Evolutionary conservation across 495 filamentous ascomycete species (phyloP).

Genomic region (Neurospora sp.): DNA sequence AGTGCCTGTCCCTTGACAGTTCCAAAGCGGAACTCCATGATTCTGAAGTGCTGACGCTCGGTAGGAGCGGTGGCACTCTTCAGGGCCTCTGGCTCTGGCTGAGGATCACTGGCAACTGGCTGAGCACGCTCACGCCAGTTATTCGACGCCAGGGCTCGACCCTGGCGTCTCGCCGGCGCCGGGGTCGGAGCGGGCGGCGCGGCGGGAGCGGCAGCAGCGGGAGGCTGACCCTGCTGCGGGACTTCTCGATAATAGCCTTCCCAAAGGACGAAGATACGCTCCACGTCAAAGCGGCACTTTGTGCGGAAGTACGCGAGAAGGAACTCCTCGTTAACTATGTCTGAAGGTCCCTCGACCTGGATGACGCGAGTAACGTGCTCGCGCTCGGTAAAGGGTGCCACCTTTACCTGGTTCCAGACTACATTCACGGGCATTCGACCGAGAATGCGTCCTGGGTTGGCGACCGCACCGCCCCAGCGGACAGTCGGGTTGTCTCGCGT

Average conservation of each 20-base stretch:
- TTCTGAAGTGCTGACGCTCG: rapidly evolving
- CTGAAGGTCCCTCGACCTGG: background rate
- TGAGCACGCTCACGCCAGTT: too few relatives aligned
- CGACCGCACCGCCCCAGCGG: background rate
- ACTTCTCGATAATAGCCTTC: too few relatives aligned
- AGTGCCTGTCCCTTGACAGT: constrained; percentile 35
- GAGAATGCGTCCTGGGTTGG: background rate
- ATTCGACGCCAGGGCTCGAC: background rate
- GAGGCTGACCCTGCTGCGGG: too few relatives aligned
- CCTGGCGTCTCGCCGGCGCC: background rate
- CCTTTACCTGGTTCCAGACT: constrained; percentile 14
- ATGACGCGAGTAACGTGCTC: background rate
- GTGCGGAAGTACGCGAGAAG: too few relatives aligned
- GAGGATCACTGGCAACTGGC: too few relatives aligned
- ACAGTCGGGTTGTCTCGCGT: background rate
- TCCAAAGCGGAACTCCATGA: constrained; percentile 29
- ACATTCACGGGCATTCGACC: background rate
- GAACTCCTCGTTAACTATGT: constrained; percentile 10
- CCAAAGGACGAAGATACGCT: too few relatives aligned
- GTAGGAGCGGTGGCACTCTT: background rate
- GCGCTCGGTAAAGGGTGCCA: rapidly evolving
- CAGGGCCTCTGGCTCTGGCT: background rate
- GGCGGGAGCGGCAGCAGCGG: background rate
- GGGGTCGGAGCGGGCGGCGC: background rate
- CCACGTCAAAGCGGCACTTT: too few relatives aligned